Evolutionary conservation across 73 alveolate species (phyloP).

Genomic region (Paramecium tetraurelia): DNA sequence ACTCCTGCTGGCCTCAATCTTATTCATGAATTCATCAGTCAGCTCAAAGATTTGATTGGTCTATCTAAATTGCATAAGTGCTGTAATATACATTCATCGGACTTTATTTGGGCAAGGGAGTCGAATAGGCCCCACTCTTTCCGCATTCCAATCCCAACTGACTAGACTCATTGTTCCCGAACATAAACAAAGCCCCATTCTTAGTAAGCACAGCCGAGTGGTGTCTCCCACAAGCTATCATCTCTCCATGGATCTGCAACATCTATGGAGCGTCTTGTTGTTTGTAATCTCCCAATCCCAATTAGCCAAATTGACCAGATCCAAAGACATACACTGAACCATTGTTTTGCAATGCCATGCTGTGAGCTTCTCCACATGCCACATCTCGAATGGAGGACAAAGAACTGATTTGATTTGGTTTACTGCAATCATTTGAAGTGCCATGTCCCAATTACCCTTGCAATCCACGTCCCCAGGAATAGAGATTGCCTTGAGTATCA

Average conservation of each 20-base stretch:
- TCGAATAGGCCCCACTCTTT: background rate
- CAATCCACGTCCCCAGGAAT: constrained; percentile 47
- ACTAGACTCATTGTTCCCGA: background rate
- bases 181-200: background rate
- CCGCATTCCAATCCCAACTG: background rate
- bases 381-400: background rate
- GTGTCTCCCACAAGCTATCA: constrained; percentile 15
- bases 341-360: background rate
- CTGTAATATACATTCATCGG: background rate
- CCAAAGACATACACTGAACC: background rate
- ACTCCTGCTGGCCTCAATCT: background rate
- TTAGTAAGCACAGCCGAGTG: background rate
- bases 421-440: background rate
- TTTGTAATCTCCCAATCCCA: constrained; percentile 28
- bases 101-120: background rate
- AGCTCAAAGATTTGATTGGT: background rate
- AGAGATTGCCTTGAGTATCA: background rate
- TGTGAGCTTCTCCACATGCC: constrained; percentile 13
- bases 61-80: constrained; percentile 14
- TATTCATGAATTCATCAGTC: constrained; percentile 31
- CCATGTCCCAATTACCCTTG: constrained; percentile 39
- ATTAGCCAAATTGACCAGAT: constrained; percentile 5
- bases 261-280: background rate
- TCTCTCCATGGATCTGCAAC: background rate
- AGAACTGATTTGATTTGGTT: background rate